A percentile compares a stretch with the other conserved stretches of the same genome.
These are phyloP conservation scores for Pharnaceum exiguum DNA, from an alignment of 148 eudicot genomes.

Conservation along the genomic window DNA sequence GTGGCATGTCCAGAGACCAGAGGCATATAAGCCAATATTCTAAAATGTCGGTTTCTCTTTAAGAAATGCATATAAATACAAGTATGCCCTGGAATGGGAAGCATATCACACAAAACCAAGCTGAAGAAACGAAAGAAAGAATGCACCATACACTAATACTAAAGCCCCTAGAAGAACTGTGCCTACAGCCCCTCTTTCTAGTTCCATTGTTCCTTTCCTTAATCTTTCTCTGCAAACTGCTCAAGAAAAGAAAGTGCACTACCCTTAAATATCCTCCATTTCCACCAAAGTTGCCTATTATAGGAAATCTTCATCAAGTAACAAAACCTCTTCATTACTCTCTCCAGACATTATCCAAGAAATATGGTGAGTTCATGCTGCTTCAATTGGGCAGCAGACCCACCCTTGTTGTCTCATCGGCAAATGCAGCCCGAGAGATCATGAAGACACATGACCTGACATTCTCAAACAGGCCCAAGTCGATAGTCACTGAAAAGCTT, in stretches of 20 bases:
- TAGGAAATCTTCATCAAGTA: conserved; percentile 61
- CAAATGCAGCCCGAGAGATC: conserved; percentile 19
- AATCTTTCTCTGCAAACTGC: conserved; percentile 28
- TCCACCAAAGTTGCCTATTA: conserved; percentile 47
- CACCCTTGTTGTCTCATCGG: conserved; percentile 24
- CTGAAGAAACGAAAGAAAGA: too few relatives aligned
- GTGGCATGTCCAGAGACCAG: too few relatives aligned
- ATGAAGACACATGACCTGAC: conserved; percentile 51
- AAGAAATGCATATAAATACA: too few relatives aligned
- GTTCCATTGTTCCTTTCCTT: conserved; percentile 4
- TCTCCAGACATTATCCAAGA: conserved; percentile 22
- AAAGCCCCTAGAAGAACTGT: background rate
- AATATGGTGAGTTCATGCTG: conserved; percentile 43
- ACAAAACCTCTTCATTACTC: conserved; percentile 35
- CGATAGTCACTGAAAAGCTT: background rate
- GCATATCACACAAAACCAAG: too few relatives aligned
- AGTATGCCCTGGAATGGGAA: too few relatives aligned
- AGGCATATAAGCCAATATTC: too few relatives aligned
- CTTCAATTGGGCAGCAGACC: conserved; percentile 45
- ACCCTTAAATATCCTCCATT: conserved; percentile 36
- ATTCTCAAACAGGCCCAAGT: conserved; percentile 27
- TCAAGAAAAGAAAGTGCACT: background rate
- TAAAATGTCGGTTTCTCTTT: too few relatives aligned
- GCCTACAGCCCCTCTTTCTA: background rate
- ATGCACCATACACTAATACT: too few relatives aligned